Base-by-base conservation (phyloP, 257 asterid genomes). In the Scutellaria galericulata region DNA sequence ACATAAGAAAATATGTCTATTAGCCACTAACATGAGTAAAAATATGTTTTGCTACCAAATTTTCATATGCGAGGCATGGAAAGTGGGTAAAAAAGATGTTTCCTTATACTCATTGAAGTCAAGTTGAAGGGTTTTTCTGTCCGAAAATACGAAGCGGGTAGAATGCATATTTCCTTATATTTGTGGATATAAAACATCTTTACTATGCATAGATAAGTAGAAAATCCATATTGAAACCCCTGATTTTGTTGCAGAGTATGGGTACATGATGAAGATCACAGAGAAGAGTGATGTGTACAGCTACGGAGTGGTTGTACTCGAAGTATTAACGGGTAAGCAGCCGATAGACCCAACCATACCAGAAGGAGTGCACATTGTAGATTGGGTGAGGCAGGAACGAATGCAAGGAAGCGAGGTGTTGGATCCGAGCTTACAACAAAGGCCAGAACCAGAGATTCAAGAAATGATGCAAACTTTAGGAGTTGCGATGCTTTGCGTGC, bases 261-360 rank as follows among this genome's bases (percentile, higher is more conserved):
- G 96, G n/a, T 92, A 88, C 83, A 84, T 72, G 89, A 86, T 71
- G 84, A 92, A 89, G 73, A 86, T 92, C 67, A 92, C 97, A 5
- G 96, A 89, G 68, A 92, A 88, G 79, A 92, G 96, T 22, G 97
- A 92, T 1, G 95, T 89, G 0, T 92, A 89, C 72, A 89, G 96
- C 83, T 91, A 78, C 48, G 97, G 96, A 39, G 96, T 91, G 0
- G 97, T 91, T n/a, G 84, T 91, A 31, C 81, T 92, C 13, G 97
- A 92, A 74, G 86, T 92, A 5, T 52, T 92, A 50, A 92, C 96
- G 0, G 95, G 97, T 12, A 89, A 89, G 63, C 95, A 89, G 64
- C 92, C 97, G 7, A 84, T 86, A 7, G 97, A 91, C 79, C 93
- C 96, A 0, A 87, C 95, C 4, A 89, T 88, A 75, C 93, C 91